Evolutionary conservation across 202 grass and related monocot genomes (phyloP).

Genomic region (Saccharum hybrid): DNA sequence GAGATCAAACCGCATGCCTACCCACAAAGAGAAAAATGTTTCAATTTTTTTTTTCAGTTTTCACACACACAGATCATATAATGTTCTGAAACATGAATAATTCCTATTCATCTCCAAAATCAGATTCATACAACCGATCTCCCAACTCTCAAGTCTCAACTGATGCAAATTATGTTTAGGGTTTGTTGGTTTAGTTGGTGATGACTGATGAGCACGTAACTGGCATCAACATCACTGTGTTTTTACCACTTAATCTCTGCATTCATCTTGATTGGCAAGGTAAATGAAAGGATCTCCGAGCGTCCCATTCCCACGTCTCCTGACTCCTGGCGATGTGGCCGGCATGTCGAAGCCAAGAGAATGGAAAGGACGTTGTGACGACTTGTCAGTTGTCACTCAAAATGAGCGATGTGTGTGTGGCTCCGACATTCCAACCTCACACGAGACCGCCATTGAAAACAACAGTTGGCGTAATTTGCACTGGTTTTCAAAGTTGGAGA

Average conservation of each 20-base stretch:
- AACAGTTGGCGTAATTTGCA: not conserved
- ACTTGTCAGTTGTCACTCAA: not conserved
- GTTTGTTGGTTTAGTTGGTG: not conserved
- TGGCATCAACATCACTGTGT: not conserved
- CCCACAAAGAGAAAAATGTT: not conserved
- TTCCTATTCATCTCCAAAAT: not conserved
- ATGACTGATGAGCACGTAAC: not conserved
- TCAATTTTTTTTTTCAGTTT: too few relatives aligned
- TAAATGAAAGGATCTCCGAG: not conserved
- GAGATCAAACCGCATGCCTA: constrained; percentile 84
- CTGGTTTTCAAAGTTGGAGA: not conserved
- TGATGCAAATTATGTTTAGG: not conserved
- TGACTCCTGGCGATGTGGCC: not conserved
- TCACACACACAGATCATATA: too few relatives aligned
- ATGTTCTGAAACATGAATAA: not conserved
- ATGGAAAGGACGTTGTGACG: not conserved
- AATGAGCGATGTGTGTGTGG: not conserved
- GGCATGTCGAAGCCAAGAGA: too few relatives aligned
- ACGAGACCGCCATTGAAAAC: not conserved
- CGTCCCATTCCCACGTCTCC: not conserved
- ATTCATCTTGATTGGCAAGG: not conserved
- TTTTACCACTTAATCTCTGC: too few relatives aligned
- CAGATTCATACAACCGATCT: not conserved
- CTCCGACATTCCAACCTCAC: not conserved
- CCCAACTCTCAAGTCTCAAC: not conserved